A percentile compares a stretch with the other conserved stretches of the same genome.
Conservation (phyloP, 331 rosid genomes). For the Telfairia occidentalis region DNA sequence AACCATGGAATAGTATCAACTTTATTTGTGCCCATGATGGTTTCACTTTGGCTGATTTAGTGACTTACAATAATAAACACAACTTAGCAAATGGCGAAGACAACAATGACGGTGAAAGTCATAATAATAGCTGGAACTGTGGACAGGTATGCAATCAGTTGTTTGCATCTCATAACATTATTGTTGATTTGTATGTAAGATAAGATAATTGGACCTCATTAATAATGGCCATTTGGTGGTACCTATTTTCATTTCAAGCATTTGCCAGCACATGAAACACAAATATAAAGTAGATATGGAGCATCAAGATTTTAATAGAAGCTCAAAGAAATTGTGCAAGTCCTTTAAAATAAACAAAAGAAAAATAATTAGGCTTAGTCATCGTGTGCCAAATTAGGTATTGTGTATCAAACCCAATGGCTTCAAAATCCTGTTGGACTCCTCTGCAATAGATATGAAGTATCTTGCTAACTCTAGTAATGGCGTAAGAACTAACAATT, state of each 20-base stretch:
- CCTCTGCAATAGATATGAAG: not conserved
- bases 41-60: conserved; percentile 89
- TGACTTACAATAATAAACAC: conserved; percentile 70
- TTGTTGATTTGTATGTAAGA: not conserved
- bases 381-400: not conserved
- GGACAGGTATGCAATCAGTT: conserved; percentile 52
- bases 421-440: not conserved
- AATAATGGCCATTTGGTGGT: not conserved
- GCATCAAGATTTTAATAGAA: not conserved
- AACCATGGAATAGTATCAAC: conserved; percentile 87
- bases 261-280: not conserved
- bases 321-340: not conserved
- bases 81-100: conserved; percentile 81
- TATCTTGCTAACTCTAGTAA: not conserved
- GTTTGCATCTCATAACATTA: not conserved
- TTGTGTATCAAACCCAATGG: not conserved
- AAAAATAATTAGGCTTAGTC: not conserved
- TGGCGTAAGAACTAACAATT: not conserved
- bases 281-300: not conserved
- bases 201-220: not conserved
- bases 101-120: conserved; percentile 91
- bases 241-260: not conserved
- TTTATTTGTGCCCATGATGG: conserved; percentile 90
- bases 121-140: conserved; percentile 98
- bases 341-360: not conserved